These are phyloP conservation scores for Linnemannia zychae DNA, from an alignment of 192 early-diverging fungal species.

Conservation along the genomic window DNA sequence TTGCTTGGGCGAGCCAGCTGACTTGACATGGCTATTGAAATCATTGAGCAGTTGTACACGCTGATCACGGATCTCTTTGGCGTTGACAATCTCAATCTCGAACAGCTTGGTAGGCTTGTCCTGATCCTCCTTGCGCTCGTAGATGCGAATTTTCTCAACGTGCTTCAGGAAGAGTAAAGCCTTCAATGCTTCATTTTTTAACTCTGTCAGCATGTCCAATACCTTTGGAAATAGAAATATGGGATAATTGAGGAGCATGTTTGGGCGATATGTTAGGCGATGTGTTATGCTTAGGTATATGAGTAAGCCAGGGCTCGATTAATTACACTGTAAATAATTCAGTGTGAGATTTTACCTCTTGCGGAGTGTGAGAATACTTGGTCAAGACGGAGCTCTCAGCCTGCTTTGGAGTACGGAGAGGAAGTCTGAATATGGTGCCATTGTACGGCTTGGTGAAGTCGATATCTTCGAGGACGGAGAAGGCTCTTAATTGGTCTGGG, in stretches of 20 bases:
- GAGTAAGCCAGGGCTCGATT: neutral
- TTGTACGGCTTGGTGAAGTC: constrained; percentile 26
- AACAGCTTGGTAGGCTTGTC: constrained; percentile 10
- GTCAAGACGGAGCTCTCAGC: constrained; percentile 24
- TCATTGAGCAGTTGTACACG: constrained; percentile 6
- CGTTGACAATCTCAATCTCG: constrained; percentile 27
- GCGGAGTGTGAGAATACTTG: neutral
- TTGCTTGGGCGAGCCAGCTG: neutral
- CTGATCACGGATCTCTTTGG: neutral
- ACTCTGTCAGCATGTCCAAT: constrained; percentile 17
- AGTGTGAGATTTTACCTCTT: constrained; percentile 17
- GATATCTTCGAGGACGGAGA: constrained; percentile 17
- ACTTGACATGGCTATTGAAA: constrained; percentile 14
- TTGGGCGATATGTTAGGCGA: no score
- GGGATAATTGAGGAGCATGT: neutral
- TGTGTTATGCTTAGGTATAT: no score
- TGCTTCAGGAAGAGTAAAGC: constrained; percentile 42
- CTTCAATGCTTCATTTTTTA: constrained; percentile 30
- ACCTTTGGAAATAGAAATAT: neutral
- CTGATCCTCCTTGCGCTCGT: constrained; percentile 16
- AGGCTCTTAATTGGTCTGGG: constrained; percentile 30
- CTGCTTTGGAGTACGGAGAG: constrained; percentile 35
- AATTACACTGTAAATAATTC: neutral
- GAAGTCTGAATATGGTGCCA: constrained; percentile 50
- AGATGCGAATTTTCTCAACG: constrained; percentile 31